These are phyloP conservation scores for Gossypium lobatum DNA, from an alignment of 441 rosid species.

Conservation along the genomic window DNA sequence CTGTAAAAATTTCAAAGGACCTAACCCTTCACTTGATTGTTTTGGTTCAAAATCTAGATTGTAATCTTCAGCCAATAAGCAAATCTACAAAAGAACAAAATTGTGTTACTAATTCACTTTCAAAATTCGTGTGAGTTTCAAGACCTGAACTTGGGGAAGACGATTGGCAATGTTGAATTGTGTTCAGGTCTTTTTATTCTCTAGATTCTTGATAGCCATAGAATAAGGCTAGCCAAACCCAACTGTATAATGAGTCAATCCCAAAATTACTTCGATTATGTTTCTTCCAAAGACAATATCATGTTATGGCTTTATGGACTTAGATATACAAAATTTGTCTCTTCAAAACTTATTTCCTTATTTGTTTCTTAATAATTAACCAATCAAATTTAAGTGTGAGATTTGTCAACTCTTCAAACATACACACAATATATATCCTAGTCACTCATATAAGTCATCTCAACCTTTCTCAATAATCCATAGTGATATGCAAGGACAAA, in stretches of 20 bases:
- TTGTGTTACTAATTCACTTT: too few species aligned
- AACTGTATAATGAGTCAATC: background rate
- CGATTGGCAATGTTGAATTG: too few species aligned
- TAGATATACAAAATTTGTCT: background rate
- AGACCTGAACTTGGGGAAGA: too few species aligned
- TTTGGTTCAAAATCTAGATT: too few species aligned
- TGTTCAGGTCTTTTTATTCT: too few species aligned
- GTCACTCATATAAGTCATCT: background rate
- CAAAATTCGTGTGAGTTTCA: too few species aligned
- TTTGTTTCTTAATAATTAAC: background rate
- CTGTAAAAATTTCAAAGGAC: too few species aligned
- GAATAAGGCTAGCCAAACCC: background rate
- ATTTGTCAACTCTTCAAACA: background rate
- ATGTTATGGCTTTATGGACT: background rate
- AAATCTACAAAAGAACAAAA: too few species aligned
- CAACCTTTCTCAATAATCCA: background rate
- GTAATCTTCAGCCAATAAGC: too few species aligned
- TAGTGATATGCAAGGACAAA: background rate
- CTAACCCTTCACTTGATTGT: too few species aligned
- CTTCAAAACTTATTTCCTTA: background rate
- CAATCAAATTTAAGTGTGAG: background rate
- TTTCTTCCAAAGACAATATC: background rate
- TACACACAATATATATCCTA: background rate
- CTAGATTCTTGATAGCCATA: background rate
- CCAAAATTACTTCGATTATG: background rate